Conservation (phyloP, 2,329 filamentous ascomycete genomes). For the Stemphylium lycopersici region DNA sequence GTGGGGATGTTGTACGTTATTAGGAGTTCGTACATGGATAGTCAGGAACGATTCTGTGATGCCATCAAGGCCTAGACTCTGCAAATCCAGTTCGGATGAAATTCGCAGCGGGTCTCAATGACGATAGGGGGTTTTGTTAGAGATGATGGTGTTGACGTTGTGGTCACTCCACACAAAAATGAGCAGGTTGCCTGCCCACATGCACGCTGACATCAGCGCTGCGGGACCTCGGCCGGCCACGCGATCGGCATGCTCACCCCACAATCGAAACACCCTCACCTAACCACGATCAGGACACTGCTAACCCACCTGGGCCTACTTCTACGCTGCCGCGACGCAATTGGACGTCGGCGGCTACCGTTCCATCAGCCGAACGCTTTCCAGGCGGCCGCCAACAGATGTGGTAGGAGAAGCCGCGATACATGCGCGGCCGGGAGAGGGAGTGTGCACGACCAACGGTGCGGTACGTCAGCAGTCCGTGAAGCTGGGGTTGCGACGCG, state of each 20-base stretch:
- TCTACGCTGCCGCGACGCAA: conserved; percentile 15
- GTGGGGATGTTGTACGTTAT: no score
- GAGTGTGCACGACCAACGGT: conserved; percentile 18
- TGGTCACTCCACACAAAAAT: conserved; percentile 5
- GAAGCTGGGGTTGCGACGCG: conserved; percentile 26
- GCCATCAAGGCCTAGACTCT: background rate
- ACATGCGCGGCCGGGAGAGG: conserved; percentile 45
- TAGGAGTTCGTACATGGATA: background rate
- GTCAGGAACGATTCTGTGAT: background rate
- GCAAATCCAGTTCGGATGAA: background rate
- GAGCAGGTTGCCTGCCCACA: conserved; percentile 4
- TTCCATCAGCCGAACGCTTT: conserved; percentile 19
- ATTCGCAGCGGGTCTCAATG: conserved; percentile 1
- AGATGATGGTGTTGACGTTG: conserved; percentile 6
- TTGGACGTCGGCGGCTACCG: conserved; percentile 26
- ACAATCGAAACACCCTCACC: conserved; percentile 25
- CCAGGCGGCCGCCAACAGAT: conserved; percentile 15
- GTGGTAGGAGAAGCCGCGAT: conserved; percentile 17
- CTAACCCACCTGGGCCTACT: conserved; percentile 26
- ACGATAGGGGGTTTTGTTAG: background rate
- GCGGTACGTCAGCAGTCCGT: conserved; percentile 30
- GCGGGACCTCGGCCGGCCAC: conserved; percentile 16
- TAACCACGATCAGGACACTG: conserved; percentile 16
- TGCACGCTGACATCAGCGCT: conserved; percentile 16
- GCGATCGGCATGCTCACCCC: conserved; percentile 22